phyloP scores from a whole-genome alignment of 768 basidiomycete genomes.

The Heimioporus sp. region DNA sequence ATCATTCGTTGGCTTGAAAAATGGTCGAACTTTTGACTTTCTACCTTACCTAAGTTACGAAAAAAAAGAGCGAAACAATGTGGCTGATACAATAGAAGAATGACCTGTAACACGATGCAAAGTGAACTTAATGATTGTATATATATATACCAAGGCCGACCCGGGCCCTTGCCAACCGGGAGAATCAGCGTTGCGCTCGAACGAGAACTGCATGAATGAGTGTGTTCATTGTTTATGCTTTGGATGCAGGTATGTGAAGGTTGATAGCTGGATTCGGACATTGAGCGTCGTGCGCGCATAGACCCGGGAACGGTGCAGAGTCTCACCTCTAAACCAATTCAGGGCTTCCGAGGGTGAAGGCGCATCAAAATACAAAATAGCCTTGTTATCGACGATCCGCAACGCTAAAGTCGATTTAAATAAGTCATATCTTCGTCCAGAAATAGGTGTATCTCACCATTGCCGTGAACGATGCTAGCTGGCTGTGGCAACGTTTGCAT shows the following conservation, averaged over 20 bases:
- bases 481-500: conserved; percentile 94
- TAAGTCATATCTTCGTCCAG: conserved; percentile 5
- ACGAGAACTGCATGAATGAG: conserved; percentile 7
- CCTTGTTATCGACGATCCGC: conserved; percentile 89
- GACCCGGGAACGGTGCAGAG: conserved; percentile 6
- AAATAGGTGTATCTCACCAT: conserved; percentile 45
- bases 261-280: conserved; percentile 63
- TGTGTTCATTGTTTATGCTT: conserved; percentile 46
- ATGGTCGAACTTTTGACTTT: conserved; percentile 8
- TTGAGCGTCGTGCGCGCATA: conserved; percentile 7
- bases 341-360: conserved; percentile 81
- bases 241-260: conserved; percentile 82
- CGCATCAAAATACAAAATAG: conserved; percentile 86
- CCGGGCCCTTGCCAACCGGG: conserved; percentile 14
- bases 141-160: conserved; percentile 28
- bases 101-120: conserved; percentile 29
- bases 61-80: conserved; percentile 16
- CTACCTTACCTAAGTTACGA: conserved; percentile 26
- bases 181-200: conserved; percentile 3
- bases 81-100: conserved; percentile 34
- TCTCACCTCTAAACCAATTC: conserved; percentile 84
- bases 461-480: conserved; percentile 86
- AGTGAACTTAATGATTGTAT: conserved; percentile 35
- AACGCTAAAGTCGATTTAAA: conserved; percentile 47
- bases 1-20: background rate